Evolutionary conservation across 2,329 filamentous ascomycete species (phyloP), one percentile per base, ranked within the genome.

Genomic region (Penicillium occitanis): DNA sequence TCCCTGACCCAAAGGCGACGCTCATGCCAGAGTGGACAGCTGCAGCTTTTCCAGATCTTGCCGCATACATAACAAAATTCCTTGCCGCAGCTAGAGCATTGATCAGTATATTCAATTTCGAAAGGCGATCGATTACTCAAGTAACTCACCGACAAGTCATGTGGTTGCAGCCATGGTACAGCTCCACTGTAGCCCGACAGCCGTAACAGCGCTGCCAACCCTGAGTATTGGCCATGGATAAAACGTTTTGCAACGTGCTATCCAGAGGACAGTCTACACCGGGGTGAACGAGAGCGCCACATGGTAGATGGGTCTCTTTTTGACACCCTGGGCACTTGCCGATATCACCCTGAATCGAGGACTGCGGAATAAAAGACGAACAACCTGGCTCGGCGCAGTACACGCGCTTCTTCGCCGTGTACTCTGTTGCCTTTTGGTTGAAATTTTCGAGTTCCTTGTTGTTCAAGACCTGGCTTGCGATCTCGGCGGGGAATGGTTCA

Each of bases 321-420:
- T 58, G 17, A 48, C 68, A 73, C 4, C 33, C n/a, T 22, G 53
- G 53, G 28, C 69, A 73, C 5, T 46, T 68, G 7, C 33, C 44
- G 48, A 50, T 3, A 4, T 65, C 55, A 25, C n/a, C 17, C 6
- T 42, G 30, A 5, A 65, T 69, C 0, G 61, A 33, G 5, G 63
- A 67, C 0, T 63, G 67, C 1, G 68, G 70, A 30, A 72, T 72
- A 11, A 71, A 72, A 10, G 60, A 64, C 2, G 70, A 71, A 25
- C 70, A 72, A 5, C 28, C 71, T 13, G 66, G 66, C 1, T 70
- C 67, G 0, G 69, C 68, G 13, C 71, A 72, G 53, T 72, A 72
- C 2, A 72, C 17, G 22, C 66, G 67, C 19, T 70, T 64, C 8
- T 68, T 53, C 0, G 68, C 42, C 0, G 64, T 59, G 33, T 66